Evolutionary conservation across 1,139 yeast species (phyloP).

Genomic region (Candida sp.): DNA sequence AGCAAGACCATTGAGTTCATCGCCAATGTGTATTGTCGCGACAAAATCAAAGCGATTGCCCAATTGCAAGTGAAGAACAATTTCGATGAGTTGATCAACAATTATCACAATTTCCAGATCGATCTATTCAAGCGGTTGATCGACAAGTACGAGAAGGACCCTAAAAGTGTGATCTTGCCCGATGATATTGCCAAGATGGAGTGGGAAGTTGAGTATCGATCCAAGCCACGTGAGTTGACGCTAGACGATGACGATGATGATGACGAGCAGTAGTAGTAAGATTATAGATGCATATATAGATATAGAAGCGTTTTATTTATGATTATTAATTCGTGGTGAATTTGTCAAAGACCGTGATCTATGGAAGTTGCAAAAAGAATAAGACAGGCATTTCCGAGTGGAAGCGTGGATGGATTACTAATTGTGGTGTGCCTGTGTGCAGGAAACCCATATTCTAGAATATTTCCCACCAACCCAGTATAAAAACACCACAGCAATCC

Average conservation of each 20-base stretch:
- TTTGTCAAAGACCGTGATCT: background rate
- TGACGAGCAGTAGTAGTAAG: too few species aligned
- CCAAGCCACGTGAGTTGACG: conserved; percentile 5
- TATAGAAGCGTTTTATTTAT: background rate
- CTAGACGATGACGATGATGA: background rate
- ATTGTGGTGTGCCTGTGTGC: background rate
- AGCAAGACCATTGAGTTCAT: conserved; percentile 2
- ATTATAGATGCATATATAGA: background rate
- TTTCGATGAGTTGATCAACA: conserved; percentile 11
- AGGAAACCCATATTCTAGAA: background rate
- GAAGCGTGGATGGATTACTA: background rate
- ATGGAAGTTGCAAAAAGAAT: background rate
- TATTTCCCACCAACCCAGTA: background rate
- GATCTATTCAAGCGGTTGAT: conserved; percentile 5
- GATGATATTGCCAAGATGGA: conserved; percentile 16
- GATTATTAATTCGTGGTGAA: background rate
- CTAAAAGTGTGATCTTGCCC: conserved; percentile 15
- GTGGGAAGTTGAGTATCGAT: conserved; percentile 3
- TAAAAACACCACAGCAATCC: background rate
- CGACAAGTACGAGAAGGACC: conserved; percentile 10
- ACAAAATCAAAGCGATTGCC: background rate
- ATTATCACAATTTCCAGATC: conserved; percentile 8
- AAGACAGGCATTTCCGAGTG: background rate
- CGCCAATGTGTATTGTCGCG: background rate
- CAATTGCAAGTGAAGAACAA: background rate